Evolutionary conservation across 106 monocot genomes (phyloP).

Genomic region (Triglochin maritima): DNA sequence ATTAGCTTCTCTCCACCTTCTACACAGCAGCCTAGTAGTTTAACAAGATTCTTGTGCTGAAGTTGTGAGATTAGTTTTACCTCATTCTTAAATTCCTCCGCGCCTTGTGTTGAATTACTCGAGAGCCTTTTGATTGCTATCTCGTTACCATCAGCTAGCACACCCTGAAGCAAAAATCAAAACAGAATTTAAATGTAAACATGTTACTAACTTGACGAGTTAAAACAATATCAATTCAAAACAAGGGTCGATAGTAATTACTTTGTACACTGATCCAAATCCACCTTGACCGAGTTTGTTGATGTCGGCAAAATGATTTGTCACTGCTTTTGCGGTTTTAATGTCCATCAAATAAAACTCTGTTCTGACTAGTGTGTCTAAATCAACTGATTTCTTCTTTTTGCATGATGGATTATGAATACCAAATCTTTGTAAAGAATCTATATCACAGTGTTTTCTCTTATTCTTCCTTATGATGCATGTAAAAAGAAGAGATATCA

Average conservation of each 20-base stretch:
- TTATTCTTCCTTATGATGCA: too few species aligned
- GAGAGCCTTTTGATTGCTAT: slow-evolving; percentile 13
- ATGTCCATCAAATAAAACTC: background rate
- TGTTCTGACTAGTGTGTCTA: background rate
- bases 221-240: background rate
- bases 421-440: too few species aligned
- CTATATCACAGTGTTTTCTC: too few species aligned
- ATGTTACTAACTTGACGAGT: background rate
- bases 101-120: slow-evolving; percentile 1
- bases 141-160: background rate
- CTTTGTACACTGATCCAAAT: slow-evolving; percentile 14
- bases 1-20: slow-evolving; percentile 8
- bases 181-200: background rate
- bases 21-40: slow-evolving; percentile 5
- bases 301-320: slow-evolving; percentile 2
- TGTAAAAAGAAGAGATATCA: too few species aligned
- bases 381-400: background rate
- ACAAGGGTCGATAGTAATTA: background rate
- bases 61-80: slow-evolving; percentile 5
- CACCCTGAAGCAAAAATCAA: slow-evolving; percentile 9
- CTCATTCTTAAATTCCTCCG: slow-evolving; percentile 8
- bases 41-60: slow-evolving; percentile 9
- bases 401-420: too few species aligned
- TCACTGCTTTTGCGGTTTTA: background rate
- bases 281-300: slow-evolving; percentile 16